A percentile compares a stretch with the other conserved stretches of the same genome.
These are phyloP conservation scores for Phaeosphaeria sp. DNA, from an alignment of 2,329 filamentous ascomycete genomes.

Conservation along the genomic window DNA sequence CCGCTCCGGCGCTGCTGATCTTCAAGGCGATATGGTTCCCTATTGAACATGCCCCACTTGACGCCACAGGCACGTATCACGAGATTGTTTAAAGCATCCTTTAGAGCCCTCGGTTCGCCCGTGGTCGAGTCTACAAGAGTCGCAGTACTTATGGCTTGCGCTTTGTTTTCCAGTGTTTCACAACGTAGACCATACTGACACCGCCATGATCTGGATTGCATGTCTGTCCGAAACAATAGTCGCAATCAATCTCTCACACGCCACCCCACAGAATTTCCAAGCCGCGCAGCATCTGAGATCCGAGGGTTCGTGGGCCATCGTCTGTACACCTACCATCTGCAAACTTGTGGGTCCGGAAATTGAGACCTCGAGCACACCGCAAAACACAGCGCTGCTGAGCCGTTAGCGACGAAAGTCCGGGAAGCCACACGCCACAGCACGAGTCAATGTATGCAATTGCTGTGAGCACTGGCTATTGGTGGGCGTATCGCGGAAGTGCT, in stretches of 20 bases:
- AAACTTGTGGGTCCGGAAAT: conserved; percentile 5
- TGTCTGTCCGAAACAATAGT: conserved; percentile 8
- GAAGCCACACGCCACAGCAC: conserved; percentile 14
- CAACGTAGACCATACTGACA: background rate
- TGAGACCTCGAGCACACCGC: background rate
- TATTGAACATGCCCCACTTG: conserved; percentile 15
- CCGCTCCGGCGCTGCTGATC: conserved; percentile 23
- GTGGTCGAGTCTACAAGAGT: background rate
- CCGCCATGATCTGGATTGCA: background rate
- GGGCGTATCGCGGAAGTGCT: background rate
- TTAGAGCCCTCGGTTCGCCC: background rate
- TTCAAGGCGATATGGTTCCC: conserved; percentile 26
- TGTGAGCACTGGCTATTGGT: background rate
- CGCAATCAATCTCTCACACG: conserved; percentile 21
- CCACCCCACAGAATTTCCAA: conserved; percentile 3
- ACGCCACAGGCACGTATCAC: background rate
- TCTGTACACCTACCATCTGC: background rate
- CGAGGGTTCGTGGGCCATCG: background rate
- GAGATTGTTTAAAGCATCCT: background rate
- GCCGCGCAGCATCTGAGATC: conserved; percentile 1
- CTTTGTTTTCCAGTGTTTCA: conserved; percentile 11
- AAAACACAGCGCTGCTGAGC: conserved; percentile 11
- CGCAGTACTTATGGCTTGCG: background rate
- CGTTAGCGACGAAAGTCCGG: conserved; percentile 11
- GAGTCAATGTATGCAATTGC: background rate